Conservation (phyloP, 1,139 yeast genomes). For the Yamadazyma sp. region DNA sequence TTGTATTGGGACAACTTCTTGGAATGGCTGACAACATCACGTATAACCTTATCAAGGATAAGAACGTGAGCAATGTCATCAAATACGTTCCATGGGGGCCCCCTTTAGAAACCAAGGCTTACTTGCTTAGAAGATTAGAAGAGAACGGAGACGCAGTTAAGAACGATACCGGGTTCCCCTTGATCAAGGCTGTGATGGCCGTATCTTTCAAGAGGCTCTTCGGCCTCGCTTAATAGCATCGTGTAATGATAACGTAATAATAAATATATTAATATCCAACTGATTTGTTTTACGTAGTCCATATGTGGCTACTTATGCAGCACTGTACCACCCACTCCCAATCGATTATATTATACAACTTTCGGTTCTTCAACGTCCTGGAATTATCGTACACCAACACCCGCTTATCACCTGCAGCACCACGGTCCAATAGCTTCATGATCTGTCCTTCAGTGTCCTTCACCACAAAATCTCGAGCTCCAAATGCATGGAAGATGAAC, state of each 20-base stretch:
- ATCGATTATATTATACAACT: conserved; percentile 14
- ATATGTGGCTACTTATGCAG: conserved; percentile 48
- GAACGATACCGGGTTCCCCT: conserved; percentile 80
- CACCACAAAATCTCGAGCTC: conserved; percentile 27
- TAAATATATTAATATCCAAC: not conserved
- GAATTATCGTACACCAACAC: conserved; percentile 29
- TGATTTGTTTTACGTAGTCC: conserved; percentile 13
- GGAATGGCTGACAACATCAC: conserved; percentile 97
- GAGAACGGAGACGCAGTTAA: conserved; percentile 97
- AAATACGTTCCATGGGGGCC: conserved; percentile 99
- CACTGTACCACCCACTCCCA: conserved; percentile 70
- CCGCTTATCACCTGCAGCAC: conserved; percentile 4
- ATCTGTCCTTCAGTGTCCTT: conserved; percentile 7
- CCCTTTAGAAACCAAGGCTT: conserved; percentile 89
- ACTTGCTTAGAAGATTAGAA: conserved; percentile 85
- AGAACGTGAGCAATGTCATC: conserved; percentile 73
- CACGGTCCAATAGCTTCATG: conserved; percentile 3
- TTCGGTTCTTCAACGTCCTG: conserved; percentile 4
- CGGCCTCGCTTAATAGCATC: conserved; percentile 18
- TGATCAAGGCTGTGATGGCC: conserved; percentile 56
- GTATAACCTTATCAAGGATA: conserved; percentile 63
- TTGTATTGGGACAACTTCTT: conserved; percentile 84
- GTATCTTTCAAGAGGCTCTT: conserved; percentile 45
- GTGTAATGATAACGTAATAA: not conserved
- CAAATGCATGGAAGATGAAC: conserved; percentile 49